phyloP scores from a whole-genome alignment of 176 grass and related monocot genomes.

The Tillandsia fasciculata region DNA sequence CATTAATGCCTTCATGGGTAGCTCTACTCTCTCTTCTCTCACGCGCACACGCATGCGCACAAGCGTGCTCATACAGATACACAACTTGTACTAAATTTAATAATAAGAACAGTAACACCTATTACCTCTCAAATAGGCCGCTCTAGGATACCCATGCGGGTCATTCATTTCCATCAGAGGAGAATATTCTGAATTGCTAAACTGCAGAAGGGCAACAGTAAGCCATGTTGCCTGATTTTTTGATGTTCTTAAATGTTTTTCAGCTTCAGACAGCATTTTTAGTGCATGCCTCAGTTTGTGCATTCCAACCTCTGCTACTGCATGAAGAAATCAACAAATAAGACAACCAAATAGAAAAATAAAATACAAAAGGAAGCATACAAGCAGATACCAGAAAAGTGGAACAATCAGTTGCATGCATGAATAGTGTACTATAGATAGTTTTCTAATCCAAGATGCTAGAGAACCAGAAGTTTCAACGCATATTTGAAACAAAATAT shows the following conservation, averaged over 20 bases:
- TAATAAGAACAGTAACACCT: neutral
- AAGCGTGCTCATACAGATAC: neutral
- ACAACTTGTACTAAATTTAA: neutral
- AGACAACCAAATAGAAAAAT: neutral
- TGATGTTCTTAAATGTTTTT: slow-evolving; percentile 93
- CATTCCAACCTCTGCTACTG: slow-evolving; percentile 79
- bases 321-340: slow-evolving; percentile 15
- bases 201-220: slow-evolving; percentile 98
- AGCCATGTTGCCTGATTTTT: slow-evolving; percentile 97
- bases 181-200: slow-evolving; percentile 57
- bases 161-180: slow-evolving; percentile 51
- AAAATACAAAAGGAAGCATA: neutral
- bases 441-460: too few species aligned
- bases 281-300: slow-evolving; percentile 79
- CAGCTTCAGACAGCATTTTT: slow-evolving; percentile 89
- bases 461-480: too few species aligned
- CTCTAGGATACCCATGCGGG: slow-evolving; percentile 35
- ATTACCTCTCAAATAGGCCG: slow-evolving; percentile 63
- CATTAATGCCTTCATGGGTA: neutral
- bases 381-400: neutral
- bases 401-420: too few species aligned
- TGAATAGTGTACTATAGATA: too few species aligned
- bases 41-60: neutral
- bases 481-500: too few species aligned
- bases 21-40: neutral